A percentile compares a stretch with the other conserved stretches of the same genome.
These are phyloP conservation scores for Hyparrhenia diplandra DNA, from an alignment of 176 grass and related monocot genomes.

Conservation along the genomic window DNA sequence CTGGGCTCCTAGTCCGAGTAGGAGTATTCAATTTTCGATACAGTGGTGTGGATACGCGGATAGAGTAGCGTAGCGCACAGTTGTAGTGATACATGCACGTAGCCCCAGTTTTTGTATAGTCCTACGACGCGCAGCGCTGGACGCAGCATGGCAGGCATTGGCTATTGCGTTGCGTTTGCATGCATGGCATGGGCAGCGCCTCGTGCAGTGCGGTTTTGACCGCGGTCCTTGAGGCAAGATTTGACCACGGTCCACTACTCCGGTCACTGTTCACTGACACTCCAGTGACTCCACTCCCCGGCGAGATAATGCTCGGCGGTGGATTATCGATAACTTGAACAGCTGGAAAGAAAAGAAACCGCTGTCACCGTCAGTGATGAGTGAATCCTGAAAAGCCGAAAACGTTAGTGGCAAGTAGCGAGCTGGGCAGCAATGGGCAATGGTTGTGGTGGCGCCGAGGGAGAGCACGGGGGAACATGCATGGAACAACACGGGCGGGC, in stretches of 20 bases:
- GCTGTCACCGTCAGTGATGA: too few relatives aligned
- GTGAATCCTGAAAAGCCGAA: constrained; percentile 3
- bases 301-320: not conserved
- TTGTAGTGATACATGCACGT: not conserved
- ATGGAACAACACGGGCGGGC: not conserved
- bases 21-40: not conserved
- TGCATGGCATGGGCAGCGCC: not conserved
- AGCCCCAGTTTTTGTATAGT: not conserved
- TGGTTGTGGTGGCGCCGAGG: not conserved
- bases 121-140: too few relatives aligned
- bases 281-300: not conserved
- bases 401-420: not conserved
- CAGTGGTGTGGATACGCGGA: not conserved
- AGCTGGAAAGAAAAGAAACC: not conserved
- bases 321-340: not conserved
- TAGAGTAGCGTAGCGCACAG: too few relatives aligned
- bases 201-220: constrained; percentile 27
- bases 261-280: not conserved
- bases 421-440: too few relatives aligned
- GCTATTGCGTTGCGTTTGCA: too few relatives aligned
- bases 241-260: not conserved
- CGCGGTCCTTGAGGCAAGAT: not conserved
- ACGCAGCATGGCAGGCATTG: too few relatives aligned
- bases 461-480: not conserved
- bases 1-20: not conserved